Conservation (phyloP, 441 rosid genomes). For the Sinapis alba region DNA sequence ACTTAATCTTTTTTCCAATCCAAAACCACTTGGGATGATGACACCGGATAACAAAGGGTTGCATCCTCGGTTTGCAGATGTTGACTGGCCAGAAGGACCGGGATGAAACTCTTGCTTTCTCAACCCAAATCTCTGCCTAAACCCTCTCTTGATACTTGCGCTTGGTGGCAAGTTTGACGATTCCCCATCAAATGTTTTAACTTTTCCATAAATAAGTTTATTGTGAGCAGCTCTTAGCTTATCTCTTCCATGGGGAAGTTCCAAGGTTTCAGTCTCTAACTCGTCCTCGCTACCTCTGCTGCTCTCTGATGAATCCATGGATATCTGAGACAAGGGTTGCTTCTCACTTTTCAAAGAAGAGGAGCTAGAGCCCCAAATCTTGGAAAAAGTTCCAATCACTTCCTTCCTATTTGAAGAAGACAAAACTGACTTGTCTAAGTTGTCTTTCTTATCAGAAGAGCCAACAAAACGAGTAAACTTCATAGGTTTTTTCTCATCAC, state of each 20-base stretch:
- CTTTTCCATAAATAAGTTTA: conserved; percentile 41
- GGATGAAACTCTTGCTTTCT: conserved; percentile 49
- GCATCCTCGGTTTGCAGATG: conserved; percentile 43
- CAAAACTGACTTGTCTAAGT: conserved; percentile 58
- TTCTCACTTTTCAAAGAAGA: conserved; percentile 48
- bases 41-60: conserved; percentile 56
- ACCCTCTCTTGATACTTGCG: conserved; percentile 49
- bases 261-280: conserved; percentile 46
- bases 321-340: conserved; percentile 44
- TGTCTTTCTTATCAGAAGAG: conserved; percentile 54
- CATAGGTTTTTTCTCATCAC: conserved; percentile 54
- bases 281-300: conserved; percentile 57
- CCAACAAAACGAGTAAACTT: conserved; percentile 51
- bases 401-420: conserved; percentile 70
- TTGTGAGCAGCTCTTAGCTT: conserved; percentile 45
- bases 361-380: conserved; percentile 33
- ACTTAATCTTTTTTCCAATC: conserved; percentile 51
- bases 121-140: conserved; percentile 52
- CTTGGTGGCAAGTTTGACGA: conserved; percentile 55
- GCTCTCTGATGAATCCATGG: conserved; percentile 70
- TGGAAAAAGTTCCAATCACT: conserved; percentile 68
- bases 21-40: conserved; percentile 47
- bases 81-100: conserved; percentile 48
- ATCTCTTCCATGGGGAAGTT: conserved; percentile 43
- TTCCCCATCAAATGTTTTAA: conserved; percentile 44